Evolutionary conservation across 2,329 filamentous ascomycete genomes (phyloP).

Genomic region (Aspergillus brunneoviolaceus): DNA sequence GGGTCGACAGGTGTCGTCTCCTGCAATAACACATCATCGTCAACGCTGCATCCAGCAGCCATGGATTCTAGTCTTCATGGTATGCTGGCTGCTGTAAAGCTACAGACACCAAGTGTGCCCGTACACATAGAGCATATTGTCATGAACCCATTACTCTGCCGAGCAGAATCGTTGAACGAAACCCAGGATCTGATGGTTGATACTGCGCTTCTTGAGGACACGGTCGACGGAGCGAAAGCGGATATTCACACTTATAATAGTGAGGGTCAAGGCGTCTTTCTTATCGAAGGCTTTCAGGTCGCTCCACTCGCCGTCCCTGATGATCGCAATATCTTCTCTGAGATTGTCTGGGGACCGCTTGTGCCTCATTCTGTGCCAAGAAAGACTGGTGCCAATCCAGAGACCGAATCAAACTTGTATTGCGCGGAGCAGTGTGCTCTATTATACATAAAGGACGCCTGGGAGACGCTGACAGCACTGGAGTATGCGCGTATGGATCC

Average conservation of each 20-base stretch:
- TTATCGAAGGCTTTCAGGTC: slow-evolving; percentile 4
- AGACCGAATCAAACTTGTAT: background rate
- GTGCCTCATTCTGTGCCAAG: background rate
- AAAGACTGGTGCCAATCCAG: background rate
- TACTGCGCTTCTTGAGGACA: background rate
- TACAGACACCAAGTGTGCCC: background rate
- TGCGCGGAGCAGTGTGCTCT: slow-evolving; percentile 1
- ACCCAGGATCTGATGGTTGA: background rate
- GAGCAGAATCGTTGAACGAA: background rate
- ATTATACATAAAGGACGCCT: background rate
- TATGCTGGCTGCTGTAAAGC: background rate
- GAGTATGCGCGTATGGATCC: background rate
- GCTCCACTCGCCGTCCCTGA: background rate
- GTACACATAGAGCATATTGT: background rate
- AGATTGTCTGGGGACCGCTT: slow-evolving; percentile 3
- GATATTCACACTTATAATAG: background rate
- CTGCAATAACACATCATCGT: background rate
- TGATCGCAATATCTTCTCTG: slow-evolving; percentile 2
- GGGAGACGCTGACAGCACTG: background rate
- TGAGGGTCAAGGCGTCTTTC: background rate
- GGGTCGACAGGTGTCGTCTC: background rate
- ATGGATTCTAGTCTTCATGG: slow-evolving; percentile 1
- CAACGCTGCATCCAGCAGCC: background rate
- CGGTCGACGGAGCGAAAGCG: background rate
- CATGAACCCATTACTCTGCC: slow-evolving; percentile 1